Evolutionary conservation across 169 alveolate species (phyloP), one percentile per base, ranked within the genome.

Genomic region (Plasmodium vivax): DNA sequence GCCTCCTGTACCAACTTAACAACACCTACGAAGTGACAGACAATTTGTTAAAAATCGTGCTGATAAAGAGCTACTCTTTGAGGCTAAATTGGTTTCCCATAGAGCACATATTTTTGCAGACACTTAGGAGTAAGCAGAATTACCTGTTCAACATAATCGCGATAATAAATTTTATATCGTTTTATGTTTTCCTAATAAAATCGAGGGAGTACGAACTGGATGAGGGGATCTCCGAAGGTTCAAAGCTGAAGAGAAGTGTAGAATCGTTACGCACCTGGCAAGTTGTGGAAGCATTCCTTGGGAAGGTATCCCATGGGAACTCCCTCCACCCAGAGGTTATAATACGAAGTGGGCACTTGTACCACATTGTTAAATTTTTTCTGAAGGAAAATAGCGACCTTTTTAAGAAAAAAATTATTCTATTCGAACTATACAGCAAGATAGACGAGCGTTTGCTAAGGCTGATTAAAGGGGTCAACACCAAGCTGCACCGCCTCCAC

Each of bases 161-260:
- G 27, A 77, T 87, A 4, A 54, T 87, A 8, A 87, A 87, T 77
- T 87, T 87, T 54, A 54, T 87, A 77, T 87, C 93, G 0, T 87
- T 51, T 41, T 87, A 87, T 77, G 77, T 77, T 54, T 87, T 75
- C 47, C 34, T 87, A 34, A 87, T 87, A n/a, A 87, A 77, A 43
- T 68, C 36, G 47, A 84, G 58, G 82, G 73, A 74, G 62, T 12
- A 87, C n/a, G 27, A 87, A 87, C 1, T 77, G 45, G 87, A 87
- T 27, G 87, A n/a, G 41, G 81, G 62, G 19, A 36, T 47, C 16
- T 43, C 7, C 8, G 82, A 23, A 1, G 51, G 30, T 27, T 16
- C 36, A 5, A 23, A 45, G n/a, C 19, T 14, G 79, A 90, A 68
- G 36, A 62, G 10, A 47, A 32, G 34, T 47, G 83, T n/a, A 16